These are phyloP conservation scores for Acarospora socialis DNA, from an alignment of 2,329 filamentous ascomycete genomes.

Conservation along the genomic window DNA sequence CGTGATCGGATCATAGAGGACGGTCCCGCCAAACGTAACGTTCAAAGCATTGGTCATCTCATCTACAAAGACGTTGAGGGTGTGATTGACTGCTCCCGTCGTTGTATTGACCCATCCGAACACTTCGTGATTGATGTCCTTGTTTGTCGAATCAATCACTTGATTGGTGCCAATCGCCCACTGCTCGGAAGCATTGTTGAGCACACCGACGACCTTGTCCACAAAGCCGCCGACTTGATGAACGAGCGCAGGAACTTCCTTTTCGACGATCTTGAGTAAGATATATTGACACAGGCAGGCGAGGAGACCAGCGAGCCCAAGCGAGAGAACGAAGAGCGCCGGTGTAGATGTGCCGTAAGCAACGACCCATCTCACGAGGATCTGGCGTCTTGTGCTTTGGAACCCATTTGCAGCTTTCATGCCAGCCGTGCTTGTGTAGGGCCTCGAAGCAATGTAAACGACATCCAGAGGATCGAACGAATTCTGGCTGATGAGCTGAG, in stretches of 20 bases:
- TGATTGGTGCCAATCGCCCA: conserved; percentile 69
- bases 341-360: conserved; percentile 77
- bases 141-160: conserved; percentile 49
- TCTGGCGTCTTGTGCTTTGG: conserved; percentile 48
- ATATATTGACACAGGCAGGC: conserved; percentile 71
- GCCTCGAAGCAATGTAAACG: conserved; percentile 73
- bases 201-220: conserved; percentile 56
- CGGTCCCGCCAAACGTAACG: conserved; percentile 64
- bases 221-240: conserved; percentile 66
- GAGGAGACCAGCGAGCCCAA: conserved; percentile 69
- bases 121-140: conserved; percentile 68
- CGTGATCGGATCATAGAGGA: conserved; percentile 63
- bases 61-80: conserved; percentile 67
- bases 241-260: conserved; percentile 61
- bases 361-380: conserved; percentile 66
- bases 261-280: conserved; percentile 57
- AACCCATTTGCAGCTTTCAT: conserved; percentile 55
- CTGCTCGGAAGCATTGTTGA: conserved; percentile 56
- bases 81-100: conserved; percentile 69
- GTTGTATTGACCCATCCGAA: conserved; percentile 78
- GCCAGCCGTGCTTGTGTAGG: conserved; percentile 58
- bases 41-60: conserved; percentile 63
- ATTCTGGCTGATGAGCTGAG: conserved; percentile 49
- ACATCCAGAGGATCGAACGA: conserved; percentile 73
- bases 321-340: conserved; percentile 72